Conservation (phyloP, 768 basidiomycete species). For the Coprinopsis sp. region DNA sequence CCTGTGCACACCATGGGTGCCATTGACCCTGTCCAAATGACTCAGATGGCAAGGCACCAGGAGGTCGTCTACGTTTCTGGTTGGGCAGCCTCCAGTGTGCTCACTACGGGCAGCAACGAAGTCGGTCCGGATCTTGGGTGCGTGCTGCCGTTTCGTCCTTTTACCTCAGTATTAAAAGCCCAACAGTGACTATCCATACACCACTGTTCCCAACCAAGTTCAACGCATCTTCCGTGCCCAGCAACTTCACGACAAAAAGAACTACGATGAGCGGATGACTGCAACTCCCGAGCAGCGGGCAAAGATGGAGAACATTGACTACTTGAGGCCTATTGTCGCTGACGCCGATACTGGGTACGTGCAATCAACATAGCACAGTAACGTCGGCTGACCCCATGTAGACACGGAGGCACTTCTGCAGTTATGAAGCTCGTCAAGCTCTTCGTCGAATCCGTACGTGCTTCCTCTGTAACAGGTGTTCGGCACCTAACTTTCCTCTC, state of each 20-base stretch:
- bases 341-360: conserved; percentile 90
- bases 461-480: not conserved
- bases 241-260: conserved; percentile 88
- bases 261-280: conserved; percentile 80
- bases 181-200: conserved; percentile 87
- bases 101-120: conserved; percentile 89
- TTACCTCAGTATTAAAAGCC: not conserved
- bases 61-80: conserved; percentile 91
- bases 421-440: conserved; percentile 94
- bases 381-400: conserved; percentile 23
- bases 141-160: conserved; percentile 29
- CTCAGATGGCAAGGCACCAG: conserved; percentile 84
- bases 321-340: conserved; percentile 88
- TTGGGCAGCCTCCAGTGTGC: conserved; percentile 82
- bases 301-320: conserved; percentile 78
- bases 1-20: conserved; percentile 92
- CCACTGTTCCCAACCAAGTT: conserved; percentile 94
- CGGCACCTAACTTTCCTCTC: conserved; percentile 5
- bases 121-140: conserved; percentile 90
- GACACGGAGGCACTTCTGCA: conserved; percentile 88
- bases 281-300: conserved; percentile 58
- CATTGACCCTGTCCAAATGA: conserved; percentile 92
- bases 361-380: not conserved
- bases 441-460: conserved; percentile 82
- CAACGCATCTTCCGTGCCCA: conserved; percentile 89